Conservation (phyloP, 768 basidiomycete species). For the Psilocybe tampanensis region DNA sequence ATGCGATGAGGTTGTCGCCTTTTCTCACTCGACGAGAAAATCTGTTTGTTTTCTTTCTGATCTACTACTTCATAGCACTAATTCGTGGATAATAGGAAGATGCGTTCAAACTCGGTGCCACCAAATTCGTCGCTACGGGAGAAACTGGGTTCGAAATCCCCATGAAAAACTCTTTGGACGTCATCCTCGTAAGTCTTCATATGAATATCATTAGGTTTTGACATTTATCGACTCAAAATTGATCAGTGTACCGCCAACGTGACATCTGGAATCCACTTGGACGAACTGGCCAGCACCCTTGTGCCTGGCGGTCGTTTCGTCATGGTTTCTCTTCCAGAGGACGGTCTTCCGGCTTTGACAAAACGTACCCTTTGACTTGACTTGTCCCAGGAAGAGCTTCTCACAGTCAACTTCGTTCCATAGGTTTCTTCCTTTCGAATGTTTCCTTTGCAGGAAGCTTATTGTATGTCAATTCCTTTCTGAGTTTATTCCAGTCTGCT, state of each 20-base stretch:
- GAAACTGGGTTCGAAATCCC: slow-evolving; percentile 42
- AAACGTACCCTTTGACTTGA: slow-evolving; percentile 24
- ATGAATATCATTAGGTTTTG: not conserved
- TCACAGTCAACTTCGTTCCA: not conserved
- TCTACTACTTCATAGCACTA: not conserved
- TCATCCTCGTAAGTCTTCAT: slow-evolving; percentile 46
- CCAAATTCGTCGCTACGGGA: slow-evolving; percentile 49
- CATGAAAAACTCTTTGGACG: slow-evolving; percentile 43
- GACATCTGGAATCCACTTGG: slow-evolving; percentile 30
- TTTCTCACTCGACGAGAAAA: slow-evolving; percentile 57
- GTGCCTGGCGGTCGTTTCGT: slow-evolving; percentile 56
- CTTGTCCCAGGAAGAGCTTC: slow-evolving; percentile 18
- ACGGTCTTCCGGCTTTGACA: slow-evolving; percentile 40
- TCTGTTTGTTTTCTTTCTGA: slow-evolving; percentile 21
- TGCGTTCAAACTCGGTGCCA: slow-evolving; percentile 59
- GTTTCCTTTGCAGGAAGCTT: slow-evolving; percentile 31
- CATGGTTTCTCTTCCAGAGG: slow-evolving; percentile 59
- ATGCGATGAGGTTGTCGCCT: slow-evolving; percentile 54
- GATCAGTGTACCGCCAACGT: slow-evolving; percentile 31
- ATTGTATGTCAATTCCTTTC: slow-evolving; percentile 20
- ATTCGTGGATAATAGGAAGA: slow-evolving; percentile 38
- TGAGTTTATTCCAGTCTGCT: not conserved
- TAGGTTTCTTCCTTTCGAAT: slow-evolving; percentile 28
- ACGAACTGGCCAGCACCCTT: slow-evolving; percentile 43
- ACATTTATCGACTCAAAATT: not conserved